A percentile compares a stretch with the other conserved stretches of the same genome.
phyloP scores from a whole-genome alignment of 2,329 filamentous ascomycete species.

The Ophiostoma novo-ulmi region DNA sequence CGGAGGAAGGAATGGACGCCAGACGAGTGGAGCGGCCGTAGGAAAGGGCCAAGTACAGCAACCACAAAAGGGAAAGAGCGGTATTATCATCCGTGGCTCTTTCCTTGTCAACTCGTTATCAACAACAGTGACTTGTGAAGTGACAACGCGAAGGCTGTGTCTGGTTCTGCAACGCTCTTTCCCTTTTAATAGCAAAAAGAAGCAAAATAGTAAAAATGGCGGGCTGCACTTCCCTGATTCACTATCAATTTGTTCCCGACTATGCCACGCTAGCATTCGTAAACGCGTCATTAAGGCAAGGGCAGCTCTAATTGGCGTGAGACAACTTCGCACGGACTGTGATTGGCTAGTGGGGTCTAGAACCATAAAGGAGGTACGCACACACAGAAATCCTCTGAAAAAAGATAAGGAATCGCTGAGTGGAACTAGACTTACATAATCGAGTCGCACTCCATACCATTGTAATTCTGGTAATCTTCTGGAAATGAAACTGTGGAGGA shows the following conservation, averaged over 20 bases:
- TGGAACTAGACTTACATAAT: background rate
- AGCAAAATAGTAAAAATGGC: background rate
- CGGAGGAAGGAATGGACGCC: background rate
- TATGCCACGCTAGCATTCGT: background rate
- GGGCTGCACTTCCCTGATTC: constrained; percentile 4
- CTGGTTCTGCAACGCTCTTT: constrained; percentile 10
- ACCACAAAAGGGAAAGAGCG: background rate
- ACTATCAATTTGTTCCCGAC: background rate
- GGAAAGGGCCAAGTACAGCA: background rate
- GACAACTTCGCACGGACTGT: background rate
- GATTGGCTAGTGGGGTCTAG: background rate
- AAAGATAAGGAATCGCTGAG: background rate
- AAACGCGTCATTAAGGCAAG: constrained; percentile 9
- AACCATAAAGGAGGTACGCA: background rate
- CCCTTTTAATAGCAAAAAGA: background rate
- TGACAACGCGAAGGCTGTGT: background rate
- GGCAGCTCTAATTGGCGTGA: background rate
- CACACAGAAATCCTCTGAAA: background rate
- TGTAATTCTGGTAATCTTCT: constrained; percentile 4
- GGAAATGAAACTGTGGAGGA: constrained; percentile 4
- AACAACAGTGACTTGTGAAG: background rate
- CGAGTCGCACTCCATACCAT: background rate
- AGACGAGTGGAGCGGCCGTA: background rate
- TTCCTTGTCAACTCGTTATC: background rate
- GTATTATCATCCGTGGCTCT: background rate